A percentile compares a stretch with the other conserved stretches of the same genome.
Conservation (phyloP, 306 rosid genomes). For the Malus orientalis region DNA sequence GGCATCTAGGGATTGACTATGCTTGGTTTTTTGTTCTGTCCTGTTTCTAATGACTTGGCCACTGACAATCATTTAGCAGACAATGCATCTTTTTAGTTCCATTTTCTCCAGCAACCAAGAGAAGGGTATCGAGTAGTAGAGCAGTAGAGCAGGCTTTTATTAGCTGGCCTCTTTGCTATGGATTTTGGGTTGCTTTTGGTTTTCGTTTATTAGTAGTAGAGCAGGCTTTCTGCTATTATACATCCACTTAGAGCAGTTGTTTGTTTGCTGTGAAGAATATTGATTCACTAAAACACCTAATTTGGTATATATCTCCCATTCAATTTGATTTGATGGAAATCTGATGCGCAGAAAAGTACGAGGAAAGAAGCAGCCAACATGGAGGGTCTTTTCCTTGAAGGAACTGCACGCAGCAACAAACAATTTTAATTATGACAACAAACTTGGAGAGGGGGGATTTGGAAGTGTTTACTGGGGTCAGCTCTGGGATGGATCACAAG, state of each 20-base stretch:
- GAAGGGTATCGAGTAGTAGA: neutral
- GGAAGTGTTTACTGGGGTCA: slow-evolving; percentile 99
- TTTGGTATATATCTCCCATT: too few species aligned
- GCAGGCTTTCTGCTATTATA: neutral
- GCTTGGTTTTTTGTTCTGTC: neutral
- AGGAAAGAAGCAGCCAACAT: slow-evolving; percentile 74
- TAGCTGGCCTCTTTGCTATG: neutral
- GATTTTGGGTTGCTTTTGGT: neutral
- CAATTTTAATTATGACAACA: slow-evolving; percentile 93
- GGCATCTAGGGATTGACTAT: neutral
- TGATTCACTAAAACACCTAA: neutral
- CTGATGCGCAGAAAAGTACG: slow-evolving; percentile 58
- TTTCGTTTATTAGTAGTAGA: neutral
- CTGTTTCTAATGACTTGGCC: neutral
- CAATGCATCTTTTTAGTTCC: neutral
- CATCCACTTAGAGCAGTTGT: neutral
- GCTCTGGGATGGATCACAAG: slow-evolving; percentile 99
- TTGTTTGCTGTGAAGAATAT: neutral
- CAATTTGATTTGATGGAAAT: neutral
- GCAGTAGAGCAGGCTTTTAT: too few species aligned
- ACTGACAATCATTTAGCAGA: neutral
- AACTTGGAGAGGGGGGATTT: slow-evolving; percentile 98
- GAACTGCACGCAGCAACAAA: slow-evolving; percentile 92
- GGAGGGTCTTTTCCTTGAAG: slow-evolving; percentile 92
- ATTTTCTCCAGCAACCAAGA: slow-evolving; percentile 10